phyloP scores from a whole-genome alignment of 108 stramenopile species.

The Nitzschia palea region DNA sequence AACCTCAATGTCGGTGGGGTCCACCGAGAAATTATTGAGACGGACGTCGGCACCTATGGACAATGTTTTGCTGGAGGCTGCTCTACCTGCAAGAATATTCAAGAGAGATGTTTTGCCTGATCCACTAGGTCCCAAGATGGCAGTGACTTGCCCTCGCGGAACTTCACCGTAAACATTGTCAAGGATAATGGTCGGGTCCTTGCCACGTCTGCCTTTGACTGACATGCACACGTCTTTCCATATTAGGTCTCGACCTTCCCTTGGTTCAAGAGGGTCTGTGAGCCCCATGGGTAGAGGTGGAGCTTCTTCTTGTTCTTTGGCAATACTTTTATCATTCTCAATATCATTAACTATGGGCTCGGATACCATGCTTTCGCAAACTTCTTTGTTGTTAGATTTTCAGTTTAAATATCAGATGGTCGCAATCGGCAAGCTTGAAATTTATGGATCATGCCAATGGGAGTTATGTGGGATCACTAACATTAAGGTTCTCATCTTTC shows the following conservation, averaged over 20 bases:
- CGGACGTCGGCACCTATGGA: constrained; percentile 36
- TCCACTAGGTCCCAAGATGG: constrained; percentile 18
- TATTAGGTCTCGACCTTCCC: constrained; percentile 41
- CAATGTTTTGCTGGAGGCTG: constrained; percentile 20
- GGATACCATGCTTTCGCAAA: no score
- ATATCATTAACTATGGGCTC: no score
- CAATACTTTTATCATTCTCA: no score
- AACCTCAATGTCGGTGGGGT: constrained; percentile 39
- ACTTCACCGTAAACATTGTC: constrained; percentile 57
- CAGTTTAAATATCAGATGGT: no score
- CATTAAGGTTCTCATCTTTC: no score
- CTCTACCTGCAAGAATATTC: constrained; percentile 64
- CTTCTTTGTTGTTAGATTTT: no score
- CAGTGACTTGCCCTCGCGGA: constrained; percentile 38
- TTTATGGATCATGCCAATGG: no score
- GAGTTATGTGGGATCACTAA: no score
- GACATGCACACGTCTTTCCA: constrained; percentile 53
- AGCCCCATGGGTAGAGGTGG: no score
- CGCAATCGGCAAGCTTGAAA: no score
- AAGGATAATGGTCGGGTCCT: constrained; percentile 23
- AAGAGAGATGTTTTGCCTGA: constrained; percentile 66
- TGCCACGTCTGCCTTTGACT: constrained; percentile 13
- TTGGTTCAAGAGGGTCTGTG: constrained; percentile 37
- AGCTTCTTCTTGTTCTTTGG: no score
- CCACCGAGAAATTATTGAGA: constrained; percentile 36